Evolutionary conservation across 257 asterid genomes (phyloP), one percentile per base, ranked within the genome.

Genomic region (Nicotiana tabacum): DNA sequence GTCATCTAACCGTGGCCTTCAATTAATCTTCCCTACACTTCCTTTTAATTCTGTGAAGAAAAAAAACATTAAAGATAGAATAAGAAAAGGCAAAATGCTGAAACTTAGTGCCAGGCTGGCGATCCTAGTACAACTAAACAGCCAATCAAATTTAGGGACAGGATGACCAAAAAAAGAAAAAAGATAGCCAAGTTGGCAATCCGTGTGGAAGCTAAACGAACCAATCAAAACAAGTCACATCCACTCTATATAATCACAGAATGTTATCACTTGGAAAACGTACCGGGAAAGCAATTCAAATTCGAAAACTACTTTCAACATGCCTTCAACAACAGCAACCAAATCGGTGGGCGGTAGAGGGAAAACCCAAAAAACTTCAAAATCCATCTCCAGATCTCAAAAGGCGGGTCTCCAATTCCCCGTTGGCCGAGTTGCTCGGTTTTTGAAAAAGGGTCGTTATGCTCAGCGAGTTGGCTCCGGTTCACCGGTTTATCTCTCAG

Each of bases 171-270:
- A 10, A 17, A 55, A 58, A 77, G 15, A 3, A 6, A 16, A n/a
- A 21, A 1, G 1, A 17, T 17, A 11, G 82, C 92, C 91, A 90
- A 83, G 85, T 27, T 85, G 87, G 88, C 91, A 77, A 90, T 90
- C 90, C 85, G 0, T 2, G 56, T 9, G 17, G 3, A 21, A 11
- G 35, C 56, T 2, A 16, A 43, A 12, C 5, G 0, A 4, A 64
- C 86, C 83, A 87, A 87, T 84, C 35, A 64, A 16, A 39, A 81
- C 0, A 17, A 37, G 15, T 46, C 16, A 16, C 65, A 24, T 29
- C 11, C 17, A 6, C 11, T 27, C 81, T 32, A 46, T 30, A 60
- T 84, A 70, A 80, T 72, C 84, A 62, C 79, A 2, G 43, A 83
- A 60, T 83, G 16, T 12, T 13, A 21, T 1, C 3, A 0, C 1